A percentile compares a stretch with the other conserved stretches of the same genome.
These are phyloP conservation scores for Cercis canadensis DNA, from an alignment of 306 rosid genomes.

Conservation along the genomic window DNA sequence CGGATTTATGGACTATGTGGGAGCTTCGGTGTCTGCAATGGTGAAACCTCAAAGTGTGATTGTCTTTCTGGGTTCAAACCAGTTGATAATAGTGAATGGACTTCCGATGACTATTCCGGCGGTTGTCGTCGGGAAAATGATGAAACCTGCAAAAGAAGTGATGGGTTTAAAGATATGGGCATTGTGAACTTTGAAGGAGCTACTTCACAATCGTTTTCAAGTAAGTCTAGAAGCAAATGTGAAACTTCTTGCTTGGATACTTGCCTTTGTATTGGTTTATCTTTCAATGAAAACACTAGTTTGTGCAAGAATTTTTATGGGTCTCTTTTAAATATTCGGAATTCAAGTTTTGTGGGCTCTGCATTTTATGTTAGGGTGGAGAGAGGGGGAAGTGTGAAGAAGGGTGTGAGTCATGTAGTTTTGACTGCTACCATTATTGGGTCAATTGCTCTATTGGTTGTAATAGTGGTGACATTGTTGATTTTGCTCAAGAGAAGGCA, in stretches of 20 bases:
- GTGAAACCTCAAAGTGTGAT: conserved; percentile 34
- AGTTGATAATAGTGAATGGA: conserved; percentile 51
- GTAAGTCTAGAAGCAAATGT: conserved; percentile 42
- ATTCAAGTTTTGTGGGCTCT: conserved; percentile 38
- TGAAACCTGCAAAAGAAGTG: conserved; percentile 37
- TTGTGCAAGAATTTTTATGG: conserved; percentile 55
- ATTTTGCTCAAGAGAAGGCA: conserved; percentile 46
- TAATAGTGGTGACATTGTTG: conserved; percentile 39
- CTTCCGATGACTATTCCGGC: conserved; percentile 47
- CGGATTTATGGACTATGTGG: conserved; percentile 65
- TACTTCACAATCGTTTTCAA: conserved; percentile 7
- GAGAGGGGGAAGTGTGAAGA: conserved; percentile 16
- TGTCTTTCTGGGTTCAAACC: conserved; percentile 64
- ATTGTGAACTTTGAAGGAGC: conserved; percentile 37
- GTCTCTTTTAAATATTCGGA: conserved; percentile 55
- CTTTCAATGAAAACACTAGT: conserved; percentile 37
- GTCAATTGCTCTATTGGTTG: conserved; percentile 47
- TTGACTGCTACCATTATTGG: conserved; percentile 55
- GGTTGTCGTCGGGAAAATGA: conserved; percentile 53
- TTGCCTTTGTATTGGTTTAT: conserved; percentile 64
- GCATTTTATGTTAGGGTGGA: conserved; percentile 52
- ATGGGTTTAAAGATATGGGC: conserved; percentile 53
- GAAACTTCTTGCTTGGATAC: conserved; percentile 48
- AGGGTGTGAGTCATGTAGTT: conserved; percentile 33
- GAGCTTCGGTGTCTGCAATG: conserved; percentile 58